Conservation (phyloP, 768 basidiomycete species). For the Leccinum broughii region DNA sequence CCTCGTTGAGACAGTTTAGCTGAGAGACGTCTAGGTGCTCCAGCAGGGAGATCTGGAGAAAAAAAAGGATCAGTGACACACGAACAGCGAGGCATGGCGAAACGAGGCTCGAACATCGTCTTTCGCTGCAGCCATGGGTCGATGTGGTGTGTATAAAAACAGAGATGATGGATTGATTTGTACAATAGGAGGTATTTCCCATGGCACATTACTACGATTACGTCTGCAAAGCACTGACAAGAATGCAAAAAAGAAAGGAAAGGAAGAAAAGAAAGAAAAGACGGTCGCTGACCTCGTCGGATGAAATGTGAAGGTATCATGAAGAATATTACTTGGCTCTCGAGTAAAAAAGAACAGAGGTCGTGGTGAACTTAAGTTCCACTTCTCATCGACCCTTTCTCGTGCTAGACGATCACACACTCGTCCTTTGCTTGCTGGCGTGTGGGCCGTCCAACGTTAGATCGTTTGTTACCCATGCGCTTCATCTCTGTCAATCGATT, state of each 20-base stretch:
- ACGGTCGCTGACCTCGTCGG: conserved; percentile 9
- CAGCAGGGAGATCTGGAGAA: conserved; percentile 49
- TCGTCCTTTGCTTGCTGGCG: conserved; percentile 93
- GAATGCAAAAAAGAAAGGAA: conserved; percentile 1
- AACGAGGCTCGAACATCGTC: conserved; percentile 30
- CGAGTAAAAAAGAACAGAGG: not conserved
- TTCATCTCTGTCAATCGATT: conserved; percentile 94
- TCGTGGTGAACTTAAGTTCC: conserved; percentile 11
- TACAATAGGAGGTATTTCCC: conserved; percentile 18
- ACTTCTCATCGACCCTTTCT: conserved; percentile 3
- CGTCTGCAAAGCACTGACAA: conserved; percentile 18
- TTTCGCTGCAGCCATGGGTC: conserved; percentile 25
- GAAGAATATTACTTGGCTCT: conserved; percentile 2
- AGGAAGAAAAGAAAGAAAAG: not conserved
- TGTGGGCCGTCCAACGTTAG: conserved; percentile 81
- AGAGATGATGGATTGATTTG: not conserved
- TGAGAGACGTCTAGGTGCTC: conserved; percentile 60
- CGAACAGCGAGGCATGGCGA: not conserved
- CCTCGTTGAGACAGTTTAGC: conserved; percentile 72
- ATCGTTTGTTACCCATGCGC: conserved; percentile 77
- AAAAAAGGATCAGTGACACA: conserved; percentile 6
- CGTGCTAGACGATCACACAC: conserved; percentile 75
- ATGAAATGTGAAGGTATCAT: conserved; percentile 15
- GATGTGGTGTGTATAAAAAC: conserved; percentile 7
- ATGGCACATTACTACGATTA: conserved; percentile 3